phyloP scores from a whole-genome alignment of 768 basidiomycete species.

The Neoboletus magnificus region DNA sequence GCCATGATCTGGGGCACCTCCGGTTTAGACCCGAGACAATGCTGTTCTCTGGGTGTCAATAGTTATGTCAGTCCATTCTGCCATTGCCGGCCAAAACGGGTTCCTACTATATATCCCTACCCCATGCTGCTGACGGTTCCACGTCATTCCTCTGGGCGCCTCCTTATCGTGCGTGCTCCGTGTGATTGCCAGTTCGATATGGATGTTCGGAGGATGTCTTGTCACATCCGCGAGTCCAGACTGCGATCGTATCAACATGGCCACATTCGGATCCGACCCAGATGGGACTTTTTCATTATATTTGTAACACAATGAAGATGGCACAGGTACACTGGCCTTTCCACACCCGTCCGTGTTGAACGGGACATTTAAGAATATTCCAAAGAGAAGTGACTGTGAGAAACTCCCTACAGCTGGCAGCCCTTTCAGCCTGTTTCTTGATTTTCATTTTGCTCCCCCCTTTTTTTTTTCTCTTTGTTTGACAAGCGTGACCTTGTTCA shows the following conservation, averaged over 20 bases:
- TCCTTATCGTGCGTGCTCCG: slow-evolving; percentile 13
- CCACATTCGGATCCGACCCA: slow-evolving; percentile 19
- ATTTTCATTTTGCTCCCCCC: not conserved
- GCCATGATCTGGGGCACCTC: slow-evolving; percentile 15
- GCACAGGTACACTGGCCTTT: slow-evolving; percentile 6
- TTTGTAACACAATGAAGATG: slow-evolving; percentile 3
- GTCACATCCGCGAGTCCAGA: slow-evolving; percentile 10
- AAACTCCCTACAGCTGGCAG: not conserved
- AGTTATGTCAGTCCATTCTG: slow-evolving; percentile 11
- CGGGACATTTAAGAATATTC: slow-evolving; percentile 19
- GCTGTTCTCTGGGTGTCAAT: slow-evolving; percentile 9
- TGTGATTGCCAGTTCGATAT: slow-evolving; percentile 12
- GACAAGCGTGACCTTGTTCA: slow-evolving; percentile 4
- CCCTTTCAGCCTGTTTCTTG: not conserved
- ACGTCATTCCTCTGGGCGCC: slow-evolving; percentile 17
- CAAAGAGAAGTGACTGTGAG: slow-evolving; percentile 18
- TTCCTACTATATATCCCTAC: not conserved
- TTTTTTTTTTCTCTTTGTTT: not conserved
- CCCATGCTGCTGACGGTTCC: slow-evolving; percentile 16
- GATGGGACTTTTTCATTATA: slow-evolving; percentile 11
- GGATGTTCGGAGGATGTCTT: not conserved
- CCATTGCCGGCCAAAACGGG: slow-evolving; percentile 1
- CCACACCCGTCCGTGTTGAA: slow-evolving; percentile 18
- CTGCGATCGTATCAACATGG: slow-evolving; percentile 5
- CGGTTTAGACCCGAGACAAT: slow-evolving; percentile 10